phyloP scores from a whole-genome alignment of 257 asterid genomes.

The Plantago ovata region DNA sequence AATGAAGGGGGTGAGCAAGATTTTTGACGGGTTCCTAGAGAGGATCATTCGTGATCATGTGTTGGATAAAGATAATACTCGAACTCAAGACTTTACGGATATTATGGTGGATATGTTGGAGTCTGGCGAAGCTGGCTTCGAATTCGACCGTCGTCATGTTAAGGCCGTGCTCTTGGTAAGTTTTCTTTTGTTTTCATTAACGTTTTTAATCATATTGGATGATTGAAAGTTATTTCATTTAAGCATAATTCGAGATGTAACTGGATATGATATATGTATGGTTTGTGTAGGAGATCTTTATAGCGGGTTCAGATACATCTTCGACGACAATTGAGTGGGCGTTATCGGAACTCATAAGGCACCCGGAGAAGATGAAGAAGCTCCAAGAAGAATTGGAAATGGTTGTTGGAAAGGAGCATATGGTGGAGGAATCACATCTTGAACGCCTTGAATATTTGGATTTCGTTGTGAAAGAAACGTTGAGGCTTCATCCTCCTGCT shows the following conservation, averaged over 20 bases:
- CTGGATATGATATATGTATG: too few species aligned
- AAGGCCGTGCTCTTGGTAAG: slow-evolving; percentile 1
- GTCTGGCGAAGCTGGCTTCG: not conserved
- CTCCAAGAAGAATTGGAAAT: not conserved
- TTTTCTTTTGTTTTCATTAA: too few species aligned
- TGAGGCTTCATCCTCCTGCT: not conserved
- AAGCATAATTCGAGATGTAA: too few species aligned
- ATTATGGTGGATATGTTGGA: not conserved
- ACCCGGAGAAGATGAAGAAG: not conserved
- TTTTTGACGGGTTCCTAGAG: not conserved
- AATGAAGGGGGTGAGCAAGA: not conserved
- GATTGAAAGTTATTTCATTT: too few species aligned
- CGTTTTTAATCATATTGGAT: too few species aligned
- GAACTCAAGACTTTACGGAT: not conserved
- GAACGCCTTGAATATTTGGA: not conserved
- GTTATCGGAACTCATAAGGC: not conserved
- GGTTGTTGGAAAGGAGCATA: not conserved
- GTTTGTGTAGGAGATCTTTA: not conserved
- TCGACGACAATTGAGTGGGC: not conserved
- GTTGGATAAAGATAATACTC: not conserved
- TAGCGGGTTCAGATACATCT: not conserved
- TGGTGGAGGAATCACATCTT: not conserved
- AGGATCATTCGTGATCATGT: not conserved
- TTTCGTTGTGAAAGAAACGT: not conserved
- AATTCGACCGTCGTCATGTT: slow-evolving; percentile 2